Evolutionary conservation across 345 rosid genomes (phyloP).

Genomic region (Salix udensis): DNA sequence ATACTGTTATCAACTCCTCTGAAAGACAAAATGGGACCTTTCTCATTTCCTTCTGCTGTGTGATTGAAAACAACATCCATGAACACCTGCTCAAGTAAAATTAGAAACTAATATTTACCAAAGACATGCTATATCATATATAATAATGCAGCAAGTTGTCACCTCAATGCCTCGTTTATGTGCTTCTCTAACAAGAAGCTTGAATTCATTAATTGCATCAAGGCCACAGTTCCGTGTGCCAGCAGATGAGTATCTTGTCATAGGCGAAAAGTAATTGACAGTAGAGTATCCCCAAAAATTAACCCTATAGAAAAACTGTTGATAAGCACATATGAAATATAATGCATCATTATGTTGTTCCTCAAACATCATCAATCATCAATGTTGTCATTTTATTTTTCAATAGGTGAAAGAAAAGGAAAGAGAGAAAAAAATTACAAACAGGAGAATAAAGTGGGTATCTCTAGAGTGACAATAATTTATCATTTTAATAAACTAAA

Average conservation of each 20-base stretch:
- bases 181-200: slow-evolving; percentile 77
- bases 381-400: background rate
- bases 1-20: slow-evolving; percentile 90
- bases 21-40: slow-evolving; percentile 80
- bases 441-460: background rate
- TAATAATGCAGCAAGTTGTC: slow-evolving; percentile 17
- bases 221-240: slow-evolving; percentile 51
- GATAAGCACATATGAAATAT: slow-evolving; percentile 5
- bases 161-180: slow-evolving; percentile 98
- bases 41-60: slow-evolving; percentile 97
- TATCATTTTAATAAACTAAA: background rate
- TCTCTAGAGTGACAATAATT: background rate
- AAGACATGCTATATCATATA: slow-evolving; percentile 7
- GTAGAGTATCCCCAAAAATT: slow-evolving; percentile 99
- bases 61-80: slow-evolving; percentile 98
- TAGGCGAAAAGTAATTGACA: slow-evolving; percentile 81
- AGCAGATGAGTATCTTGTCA: slow-evolving; percentile 81
- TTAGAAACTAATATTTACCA: slow-evolving; percentile 19
- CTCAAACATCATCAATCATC: background rate
- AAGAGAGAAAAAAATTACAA: background rate
- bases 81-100: slow-evolving; percentile 55
- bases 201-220: slow-evolving; percentile 83
- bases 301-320: slow-evolving; percentile 51
- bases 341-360: background rate
- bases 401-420: background rate